Percentiles rank a stretch among this genome's conserved stretches.
These are phyloP conservation scores for Aotearoamyces nothofagi DNA, from an alignment of 2,329 filamentous ascomycete genomes.

Conservation along the genomic window DNA sequence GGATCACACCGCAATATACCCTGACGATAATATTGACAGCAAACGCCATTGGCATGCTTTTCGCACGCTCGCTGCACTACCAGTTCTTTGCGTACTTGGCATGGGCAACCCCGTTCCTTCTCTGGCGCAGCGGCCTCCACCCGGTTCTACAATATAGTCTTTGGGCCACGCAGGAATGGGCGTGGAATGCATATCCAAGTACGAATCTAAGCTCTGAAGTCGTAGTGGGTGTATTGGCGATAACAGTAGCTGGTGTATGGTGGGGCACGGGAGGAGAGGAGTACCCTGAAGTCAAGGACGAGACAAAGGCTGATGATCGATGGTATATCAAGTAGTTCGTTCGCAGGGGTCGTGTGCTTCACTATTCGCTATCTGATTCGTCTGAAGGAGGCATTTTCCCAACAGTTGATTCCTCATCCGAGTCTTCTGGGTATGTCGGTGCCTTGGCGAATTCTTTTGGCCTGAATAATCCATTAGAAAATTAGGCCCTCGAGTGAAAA, in stretches of 20 bases:
- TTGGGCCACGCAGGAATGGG: conserved; percentile 55
- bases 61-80: conserved; percentile 57
- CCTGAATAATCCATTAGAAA: conserved; percentile 31
- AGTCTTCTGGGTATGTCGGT: conserved; percentile 41
- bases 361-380: conserved; percentile 50
- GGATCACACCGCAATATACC: conserved; percentile 43
- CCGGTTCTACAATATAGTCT: conserved; percentile 40
- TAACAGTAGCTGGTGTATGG: conserved; percentile 36
- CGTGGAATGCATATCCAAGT: conserved; percentile 62
- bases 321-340: conserved; percentile 3
- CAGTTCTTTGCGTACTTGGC: conserved; percentile 62
- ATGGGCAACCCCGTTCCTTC: conserved; percentile 57
- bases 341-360: conserved; percentile 3
- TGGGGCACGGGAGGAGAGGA: conserved; percentile 20
- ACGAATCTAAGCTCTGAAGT: conserved; percentile 44
- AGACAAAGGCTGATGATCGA: conserved; percentile 1
- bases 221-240: conserved; percentile 56
- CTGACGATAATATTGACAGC: conserved; percentile 46
- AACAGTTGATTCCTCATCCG: conserved; percentile 62
- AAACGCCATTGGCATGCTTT: conserved; percentile 52
- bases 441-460: conserved; percentile 64
- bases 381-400: conserved; percentile 77
- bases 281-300: conserved; percentile 8
- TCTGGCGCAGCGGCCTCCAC: conserved; percentile 49
- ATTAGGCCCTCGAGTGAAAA: not conserved